A percentile compares a stretch with the other conserved stretches of the same genome.
phyloP scores from a whole-genome alignment of 768 basidiomycete species.

The Piloderma croceum region DNA sequence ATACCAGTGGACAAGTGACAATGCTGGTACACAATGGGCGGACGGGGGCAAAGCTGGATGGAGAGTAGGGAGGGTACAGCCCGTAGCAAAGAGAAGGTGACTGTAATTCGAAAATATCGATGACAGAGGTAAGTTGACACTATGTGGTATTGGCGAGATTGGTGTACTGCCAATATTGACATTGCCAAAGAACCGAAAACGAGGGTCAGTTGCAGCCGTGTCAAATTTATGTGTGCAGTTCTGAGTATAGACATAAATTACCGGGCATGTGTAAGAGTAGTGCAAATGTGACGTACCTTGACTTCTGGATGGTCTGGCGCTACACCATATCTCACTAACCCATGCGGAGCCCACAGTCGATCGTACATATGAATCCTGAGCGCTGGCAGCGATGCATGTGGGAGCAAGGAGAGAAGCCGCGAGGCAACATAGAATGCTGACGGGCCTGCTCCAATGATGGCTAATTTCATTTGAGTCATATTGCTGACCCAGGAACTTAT shows the following conservation, averaged over 20 bases:
- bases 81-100: constrained; percentile 82
- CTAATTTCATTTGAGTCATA: constrained; percentile 52
- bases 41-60: constrained; percentile 49
- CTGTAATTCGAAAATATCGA: constrained; percentile 70
- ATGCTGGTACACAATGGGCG: constrained; percentile 59
- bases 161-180: constrained; percentile 49
- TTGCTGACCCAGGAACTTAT: too few species aligned
- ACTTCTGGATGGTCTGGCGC: constrained; percentile 99
- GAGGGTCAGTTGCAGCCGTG: constrained; percentile 64
- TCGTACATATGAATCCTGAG: constrained; percentile 84
- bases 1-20: constrained; percentile 93
- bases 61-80: constrained; percentile 62
- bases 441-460: constrained; percentile 90
- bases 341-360: constrained; percentile 89
- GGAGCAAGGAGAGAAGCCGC: constrained; percentile 54
- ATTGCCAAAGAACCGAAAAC: constrained; percentile 90
- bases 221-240: constrained; percentile 98
- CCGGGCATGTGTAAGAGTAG: constrained; percentile 2
- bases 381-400: constrained; percentile 25
- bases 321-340: constrained; percentile 91
- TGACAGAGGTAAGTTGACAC: constrained; percentile 52
- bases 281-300: constrained; percentile 59
- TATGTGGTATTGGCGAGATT: constrained; percentile 42
- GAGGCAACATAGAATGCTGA: constrained; percentile 96
- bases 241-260: constrained; percentile 35